A percentile compares a stretch with the other conserved stretches of the same genome.
phyloP scores from a whole-genome alignment of 2,329 filamentous ascomycete species.

The Sporothrix sp. region DNA sequence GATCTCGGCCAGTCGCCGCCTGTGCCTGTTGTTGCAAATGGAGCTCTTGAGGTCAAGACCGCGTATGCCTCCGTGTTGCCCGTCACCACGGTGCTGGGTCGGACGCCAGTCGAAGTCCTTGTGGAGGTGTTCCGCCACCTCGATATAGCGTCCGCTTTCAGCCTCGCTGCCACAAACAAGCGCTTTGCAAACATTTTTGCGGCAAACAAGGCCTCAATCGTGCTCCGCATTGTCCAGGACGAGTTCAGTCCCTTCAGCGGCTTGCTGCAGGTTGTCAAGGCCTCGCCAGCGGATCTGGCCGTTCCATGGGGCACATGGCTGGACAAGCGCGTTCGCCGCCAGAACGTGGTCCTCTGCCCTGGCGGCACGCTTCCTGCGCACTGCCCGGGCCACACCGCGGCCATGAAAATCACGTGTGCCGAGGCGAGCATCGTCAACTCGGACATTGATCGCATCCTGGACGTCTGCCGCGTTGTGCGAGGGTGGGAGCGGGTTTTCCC shows the following conservation, averaged over 20 bases:
- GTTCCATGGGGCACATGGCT: slow-evolving; percentile 27
- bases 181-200: slow-evolving; percentile 33
- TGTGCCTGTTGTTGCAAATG: not conserved
- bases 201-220: slow-evolving; percentile 31
- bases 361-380: slow-evolving; percentile 14
- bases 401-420: slow-evolving; percentile 6
- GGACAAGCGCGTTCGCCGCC: slow-evolving; percentile 31
- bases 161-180: slow-evolving; percentile 29
- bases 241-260: slow-evolving; percentile 37
- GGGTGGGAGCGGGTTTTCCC: slow-evolving; percentile 33
- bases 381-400: not conserved
- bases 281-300: slow-evolving; percentile 29
- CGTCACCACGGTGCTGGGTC: slow-evolving; percentile 23
- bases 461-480: slow-evolving; percentile 26
- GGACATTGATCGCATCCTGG: slow-evolving; percentile 25
- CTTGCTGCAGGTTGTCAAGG: slow-evolving; percentile 38
- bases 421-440: slow-evolving; percentile 17
- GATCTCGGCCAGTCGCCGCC: not conserved
- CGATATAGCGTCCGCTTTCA: slow-evolving; percentile 32
- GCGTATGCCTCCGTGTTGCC: not conserved
- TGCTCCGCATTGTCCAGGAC: slow-evolving; percentile 32
- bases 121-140: slow-evolving; percentile 39
- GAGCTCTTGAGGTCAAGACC: not conserved
- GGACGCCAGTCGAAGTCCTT: slow-evolving; percentile 36
- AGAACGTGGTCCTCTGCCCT: slow-evolving; percentile 19